Base-by-base conservation (phyloP, 2,329 filamentous ascomycete genomes). In the Fusarium continuum region DNA sequence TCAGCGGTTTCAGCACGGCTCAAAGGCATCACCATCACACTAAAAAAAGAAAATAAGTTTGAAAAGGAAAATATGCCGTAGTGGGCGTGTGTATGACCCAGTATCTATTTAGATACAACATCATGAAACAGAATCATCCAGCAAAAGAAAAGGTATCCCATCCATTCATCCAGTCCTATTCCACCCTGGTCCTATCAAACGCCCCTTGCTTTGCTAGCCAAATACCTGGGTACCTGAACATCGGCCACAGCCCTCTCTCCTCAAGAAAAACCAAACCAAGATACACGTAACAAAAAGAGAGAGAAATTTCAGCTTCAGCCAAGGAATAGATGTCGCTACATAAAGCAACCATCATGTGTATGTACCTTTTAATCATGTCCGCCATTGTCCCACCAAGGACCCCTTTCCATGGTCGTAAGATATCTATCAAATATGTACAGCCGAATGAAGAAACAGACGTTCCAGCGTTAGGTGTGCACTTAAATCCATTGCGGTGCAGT, bases 401-500 rank as follows among this genome's bases (percentile, higher is more conserved):
- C 51, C 50, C 57, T 45, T 55, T 55, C 59, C 57, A 55, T 60
- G 64, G 67, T 70, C 67, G 52, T 70, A 63, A 70, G 59, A 68
- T 61, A 63, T 66, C 55, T 63, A 58, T 61, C 61, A 70, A 73
- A 60, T 75, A 76, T 76, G 56, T 74, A 75, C 73, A 73, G 64
- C 68, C 61, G 68, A 74, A 73, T 60, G 31, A 58, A 61, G 34
- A 49, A 46, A 60, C 66, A 49, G 50, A 54, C 28, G 47, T 46
- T 47, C 53, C 58, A 54, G 64, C 47, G 22, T 39, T 55, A 47
- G 35, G 29, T 39, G 41, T 17, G 34, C 28, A 41, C 40, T 67
- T 69, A 86, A 63, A 86, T 86, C 84, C 84, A 86, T 48, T 82
- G 59, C 11, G 76, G 71, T 16, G 73, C 74, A 11, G 77, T 60